phyloP scores from a whole-genome alignment of 1,284 basidiomycete genomes.

The Cystobasidium pallidum region DNA sequence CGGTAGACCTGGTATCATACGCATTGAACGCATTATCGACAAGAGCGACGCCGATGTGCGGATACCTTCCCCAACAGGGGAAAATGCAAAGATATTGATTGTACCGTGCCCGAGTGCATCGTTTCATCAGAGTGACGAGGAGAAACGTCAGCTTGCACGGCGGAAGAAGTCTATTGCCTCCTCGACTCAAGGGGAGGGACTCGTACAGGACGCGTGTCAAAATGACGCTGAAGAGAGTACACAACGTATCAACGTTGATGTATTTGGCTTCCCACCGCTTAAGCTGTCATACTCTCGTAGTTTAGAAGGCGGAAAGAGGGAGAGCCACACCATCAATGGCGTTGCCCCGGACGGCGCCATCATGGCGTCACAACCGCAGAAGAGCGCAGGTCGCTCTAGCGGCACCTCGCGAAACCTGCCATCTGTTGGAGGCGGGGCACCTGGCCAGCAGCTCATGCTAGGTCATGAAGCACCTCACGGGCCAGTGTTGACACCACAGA shows the following conservation, averaged over 20 bases:
- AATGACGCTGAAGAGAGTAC: conserved; percentile 9
- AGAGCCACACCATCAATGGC: conserved; percentile 33
- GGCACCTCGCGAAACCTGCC: conserved; percentile 33
- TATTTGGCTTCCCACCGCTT: conserved; percentile 40
- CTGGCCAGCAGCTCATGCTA: conserved; percentile 15
- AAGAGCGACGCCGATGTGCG: conserved; percentile 67
- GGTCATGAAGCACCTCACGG: conserved; percentile 45
- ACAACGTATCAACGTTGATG: conserved; percentile 17
- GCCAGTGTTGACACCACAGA: conserved; percentile 35
- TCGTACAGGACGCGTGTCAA: conserved; percentile 17
- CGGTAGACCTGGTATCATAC: conserved; percentile 70
- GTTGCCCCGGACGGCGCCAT: conserved; percentile 39
- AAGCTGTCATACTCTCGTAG: conserved; percentile 26
- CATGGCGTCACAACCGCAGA: conserved; percentile 24
- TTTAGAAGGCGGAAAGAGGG: conserved; percentile 2
- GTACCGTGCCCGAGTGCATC: conserved; percentile 78
- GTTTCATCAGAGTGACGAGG: conserved; percentile 58
- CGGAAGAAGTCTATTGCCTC: neutral
- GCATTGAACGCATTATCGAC: conserved; percentile 73
- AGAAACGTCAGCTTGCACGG: neutral
- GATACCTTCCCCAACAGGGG: conserved; percentile 54
- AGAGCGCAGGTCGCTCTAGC: conserved; percentile 41
- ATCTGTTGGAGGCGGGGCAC: neutral
- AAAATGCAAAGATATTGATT: conserved; percentile 57
- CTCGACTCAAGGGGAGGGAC: neutral